These are phyloP conservation scores for carrot (Daucus carota) DNA, from an alignment of 129 eudicot species.

Conservation along the genomic window DH1_v3.0 NC_030381.2:52115001-52115500, in stretches of 20 bases:
- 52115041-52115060: no score
- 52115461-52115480: background rate
- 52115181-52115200: no score
- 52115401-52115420: background rate
- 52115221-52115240: background rate
- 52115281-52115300: no score
- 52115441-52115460: background rate
- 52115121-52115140: no score
- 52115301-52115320: background rate
- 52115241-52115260: background rate
- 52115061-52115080: no score
- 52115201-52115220: no score
- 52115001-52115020: no score
- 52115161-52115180: no score
- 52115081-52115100: no score
- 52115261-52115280: background rate
- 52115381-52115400: background rate
- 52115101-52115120: no score
- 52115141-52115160: no score
- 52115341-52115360: background rate
- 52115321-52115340: background rate
- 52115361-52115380: background rate
- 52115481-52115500: background rate
- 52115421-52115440: background rate
- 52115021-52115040: no score